Percentiles rank a stretch among this genome's conserved stretches.
Evolutionary conservation across 2,329 filamentous ascomycete species (phyloP).

Genomic region (Cladosporium oxysporum): DNA sequence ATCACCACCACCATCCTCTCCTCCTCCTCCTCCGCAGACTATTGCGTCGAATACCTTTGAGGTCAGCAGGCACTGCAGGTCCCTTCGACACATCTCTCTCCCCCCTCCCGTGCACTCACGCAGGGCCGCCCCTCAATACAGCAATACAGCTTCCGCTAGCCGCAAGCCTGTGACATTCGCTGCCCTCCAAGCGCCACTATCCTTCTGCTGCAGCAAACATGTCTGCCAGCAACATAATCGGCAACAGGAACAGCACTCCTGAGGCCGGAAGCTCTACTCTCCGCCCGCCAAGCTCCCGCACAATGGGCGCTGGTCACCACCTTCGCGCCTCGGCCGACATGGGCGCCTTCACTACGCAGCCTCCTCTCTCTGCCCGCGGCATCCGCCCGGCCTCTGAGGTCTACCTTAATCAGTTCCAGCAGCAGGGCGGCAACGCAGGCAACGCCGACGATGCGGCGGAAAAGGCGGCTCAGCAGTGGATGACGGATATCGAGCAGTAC

Average conservation of each 20-base stretch:
- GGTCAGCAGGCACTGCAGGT: slow-evolving; percentile 85
- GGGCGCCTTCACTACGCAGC: slow-evolving; percentile 69
- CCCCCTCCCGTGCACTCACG: slow-evolving; percentile 21
- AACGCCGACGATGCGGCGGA: slow-evolving; percentile 83
- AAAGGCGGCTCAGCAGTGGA: slow-evolving; percentile 96
- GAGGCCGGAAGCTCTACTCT: slow-evolving; percentile 80
- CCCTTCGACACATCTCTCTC: slow-evolving; percentile 42
- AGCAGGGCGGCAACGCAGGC: slow-evolving; percentile 66
- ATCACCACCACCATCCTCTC: not conserved
- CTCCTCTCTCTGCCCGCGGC: slow-evolving; percentile 68
- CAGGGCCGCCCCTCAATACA: slow-evolving; percentile 2
- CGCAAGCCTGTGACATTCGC: slow-evolving; percentile 9
- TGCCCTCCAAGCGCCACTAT: not conserved
- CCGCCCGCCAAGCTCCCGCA: slow-evolving; percentile 58
- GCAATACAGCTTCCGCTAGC: slow-evolving; percentile 7
- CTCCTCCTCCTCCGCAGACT: slow-evolving; percentile 13
- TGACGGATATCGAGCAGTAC: slow-evolving; percentile 97
- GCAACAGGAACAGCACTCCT: slow-evolving; percentile 94
- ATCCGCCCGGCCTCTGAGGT: slow-evolving; percentile 96
- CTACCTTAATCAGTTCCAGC: slow-evolving; percentile 74
- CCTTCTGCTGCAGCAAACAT: slow-evolving; percentile 36
- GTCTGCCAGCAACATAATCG: slow-evolving; percentile 51
- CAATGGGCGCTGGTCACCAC: slow-evolving; percentile 74
- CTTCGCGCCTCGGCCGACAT: slow-evolving; percentile 95
- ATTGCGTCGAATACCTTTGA: slow-evolving; percentile 63